Base-by-base conservation (phyloP, 768 basidiomycete species). In the Leccinum disarticulatum region DNA sequence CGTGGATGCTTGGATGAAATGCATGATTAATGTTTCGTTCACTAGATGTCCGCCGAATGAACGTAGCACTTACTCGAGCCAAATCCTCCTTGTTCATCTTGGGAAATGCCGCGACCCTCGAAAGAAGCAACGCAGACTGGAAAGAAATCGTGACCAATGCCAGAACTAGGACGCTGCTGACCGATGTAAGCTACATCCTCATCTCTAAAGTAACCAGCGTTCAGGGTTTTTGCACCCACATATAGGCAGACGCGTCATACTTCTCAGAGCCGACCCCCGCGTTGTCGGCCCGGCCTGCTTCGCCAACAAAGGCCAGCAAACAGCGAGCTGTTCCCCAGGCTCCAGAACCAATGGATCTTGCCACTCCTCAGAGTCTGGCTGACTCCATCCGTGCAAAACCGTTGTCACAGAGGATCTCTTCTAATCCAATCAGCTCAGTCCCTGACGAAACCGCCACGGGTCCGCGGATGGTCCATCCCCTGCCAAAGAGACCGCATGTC, bases 31-130 rank as follows among this genome's bases (percentile, higher is more conserved):
- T 36, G 56, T 28, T 46, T 10, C 6, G 15, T 36, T 30, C 52
- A 17, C 38, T 59, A 86, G 91, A 96, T 72, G 72, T 81, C 22
- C 87, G 95, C 48, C 88, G 96, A 48, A 96, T 98, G 91, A 98
- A 99, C 73, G 96, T 99, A n/a, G 95, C 95, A 28, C 77, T 99
- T 27, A 99, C 96, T n/a, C 87, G 97, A 66, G 93, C 96, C 3
- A 91, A 90, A 67, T 93, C 93, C 7, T 97, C 96, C 10, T 76
- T 99, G 3, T 99, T 95, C 73, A 87, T 99, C 57, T 80, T 99
- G 31, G 97, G 97, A 7, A 87, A 98, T 73, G 88, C 87, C 13
- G 78, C 92, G 7, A 98, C 95, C 1, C 80, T 99, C 6, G 90
- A 95, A 72, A 80, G 95, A 56, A 93, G 93, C 63, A 87, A 95